Evolutionary conservation across 306 rosid genomes (phyloP).

Genomic region (Prunus davidiana): DNA sequence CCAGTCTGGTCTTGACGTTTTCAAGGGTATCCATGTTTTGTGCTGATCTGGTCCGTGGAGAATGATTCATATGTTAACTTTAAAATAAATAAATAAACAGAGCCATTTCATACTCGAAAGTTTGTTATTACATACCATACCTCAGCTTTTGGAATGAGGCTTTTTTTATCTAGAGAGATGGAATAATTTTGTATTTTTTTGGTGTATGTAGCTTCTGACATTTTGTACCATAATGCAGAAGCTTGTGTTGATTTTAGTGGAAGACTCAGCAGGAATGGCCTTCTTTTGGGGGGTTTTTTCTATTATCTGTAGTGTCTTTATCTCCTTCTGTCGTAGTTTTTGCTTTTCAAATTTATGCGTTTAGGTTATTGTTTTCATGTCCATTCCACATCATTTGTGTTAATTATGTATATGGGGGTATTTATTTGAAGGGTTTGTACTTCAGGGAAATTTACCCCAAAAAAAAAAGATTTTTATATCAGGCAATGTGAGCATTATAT

Average conservation of each 20-base stretch:
- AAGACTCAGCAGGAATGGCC: constrained; percentile 7
- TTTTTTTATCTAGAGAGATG: not conserved
- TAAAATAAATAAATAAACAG: not conserved
- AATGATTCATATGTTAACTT: not conserved
- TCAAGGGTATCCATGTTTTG: not conserved
- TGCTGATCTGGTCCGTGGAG: not conserved
- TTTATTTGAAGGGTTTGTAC: not conserved
- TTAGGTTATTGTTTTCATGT: not conserved
- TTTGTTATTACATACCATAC: not conserved
- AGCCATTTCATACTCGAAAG: not conserved
- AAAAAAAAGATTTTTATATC: not conserved
- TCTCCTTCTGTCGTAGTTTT: not conserved
- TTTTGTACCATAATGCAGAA: constrained; percentile 11
- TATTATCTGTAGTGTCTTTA: not conserved
- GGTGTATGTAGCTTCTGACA: constrained; percentile 6
- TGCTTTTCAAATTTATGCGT: not conserved
- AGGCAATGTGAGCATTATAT: not conserved
- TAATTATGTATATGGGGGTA: not conserved
- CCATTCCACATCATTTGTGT: not conserved
- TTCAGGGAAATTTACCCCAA: not conserved
- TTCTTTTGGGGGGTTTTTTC: constrained; percentile 9
- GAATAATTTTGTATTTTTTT: not conserved
- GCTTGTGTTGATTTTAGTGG: constrained; percentile 14
- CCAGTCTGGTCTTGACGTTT: not conserved
- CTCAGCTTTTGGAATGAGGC: not conserved